These are phyloP conservation scores for Pulveroboletus ravenelii DNA, from an alignment of 768 basidiomycete species.

Conservation along the genomic window DNA sequence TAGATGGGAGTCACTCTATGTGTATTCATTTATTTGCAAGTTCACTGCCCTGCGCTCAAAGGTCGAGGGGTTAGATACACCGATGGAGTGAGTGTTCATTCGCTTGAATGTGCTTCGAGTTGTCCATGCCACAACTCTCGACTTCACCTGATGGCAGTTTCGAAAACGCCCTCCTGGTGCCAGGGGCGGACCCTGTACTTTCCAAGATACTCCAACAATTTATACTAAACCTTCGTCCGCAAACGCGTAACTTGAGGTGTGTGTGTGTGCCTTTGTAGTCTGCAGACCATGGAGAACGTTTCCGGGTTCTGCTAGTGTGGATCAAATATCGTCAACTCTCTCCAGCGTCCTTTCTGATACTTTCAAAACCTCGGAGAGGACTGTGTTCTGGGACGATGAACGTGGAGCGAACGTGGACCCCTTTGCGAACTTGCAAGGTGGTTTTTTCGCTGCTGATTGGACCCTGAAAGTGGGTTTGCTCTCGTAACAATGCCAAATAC, in stretches of 20 bases:
- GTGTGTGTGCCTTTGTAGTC: constrained; percentile 31
- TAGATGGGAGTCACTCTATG: constrained; percentile 84
- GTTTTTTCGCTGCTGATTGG: constrained; percentile 80
- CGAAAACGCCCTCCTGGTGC: constrained; percentile 71
- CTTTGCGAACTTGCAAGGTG: constrained; percentile 58
- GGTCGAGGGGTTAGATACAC: constrained; percentile 72
- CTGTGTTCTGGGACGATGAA: constrained; percentile 77
- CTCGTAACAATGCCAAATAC: constrained; percentile 21
- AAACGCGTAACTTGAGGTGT: constrained; percentile 87
- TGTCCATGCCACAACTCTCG: constrained; percentile 29
- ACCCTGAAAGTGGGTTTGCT: constrained; percentile 64
- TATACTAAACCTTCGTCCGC: constrained; percentile 76
- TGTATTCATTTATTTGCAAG: constrained; percentile 81
- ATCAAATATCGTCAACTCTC: constrained; percentile 78
- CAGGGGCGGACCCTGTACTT: constrained; percentile 68
- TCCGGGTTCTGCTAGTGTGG: constrained; percentile 50
- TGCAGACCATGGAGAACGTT: constrained; percentile 23
- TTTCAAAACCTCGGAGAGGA: constrained; percentile 68
- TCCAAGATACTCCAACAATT: constrained; percentile 71
- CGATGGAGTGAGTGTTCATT: constrained; percentile 69
- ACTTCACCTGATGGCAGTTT: constrained; percentile 46
- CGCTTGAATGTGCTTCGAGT: constrained; percentile 16
- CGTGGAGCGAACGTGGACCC: constrained; percentile 67
- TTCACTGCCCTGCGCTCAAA: constrained; percentile 73
- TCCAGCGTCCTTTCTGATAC: constrained; percentile 64